phyloP scores from a whole-genome alignment of 2,329 filamentous ascomycete species.

The Fusarium pseudograminearum region DNA sequence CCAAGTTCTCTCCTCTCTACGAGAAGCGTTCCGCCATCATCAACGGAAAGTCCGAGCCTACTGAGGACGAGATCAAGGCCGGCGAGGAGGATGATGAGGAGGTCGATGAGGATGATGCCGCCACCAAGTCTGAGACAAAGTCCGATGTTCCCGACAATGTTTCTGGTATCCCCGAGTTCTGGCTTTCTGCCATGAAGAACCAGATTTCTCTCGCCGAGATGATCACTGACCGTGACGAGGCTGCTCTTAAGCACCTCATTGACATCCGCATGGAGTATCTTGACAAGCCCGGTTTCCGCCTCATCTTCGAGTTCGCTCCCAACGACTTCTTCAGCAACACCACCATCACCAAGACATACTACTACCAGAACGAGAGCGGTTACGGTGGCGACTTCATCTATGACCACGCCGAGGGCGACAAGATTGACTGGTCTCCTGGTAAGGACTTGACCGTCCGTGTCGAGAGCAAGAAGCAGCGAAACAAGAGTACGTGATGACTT shows the following conservation, averaged over 20 bases:
- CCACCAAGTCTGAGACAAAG: constrained; percentile 66
- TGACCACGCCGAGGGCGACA: constrained; percentile 97
- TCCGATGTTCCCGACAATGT: constrained; percentile 67
- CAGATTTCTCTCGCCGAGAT: constrained; percentile 96
- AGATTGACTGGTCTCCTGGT: constrained; percentile 95
- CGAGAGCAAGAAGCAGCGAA: constrained; percentile 99
- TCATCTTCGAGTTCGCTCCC: constrained; percentile 96
- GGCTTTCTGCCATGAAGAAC: constrained; percentile 99
- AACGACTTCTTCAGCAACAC: constrained; percentile 99
- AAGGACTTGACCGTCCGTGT: constrained; percentile 94
- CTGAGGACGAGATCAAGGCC: constrained; percentile 85
- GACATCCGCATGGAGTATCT: constrained; percentile 99
- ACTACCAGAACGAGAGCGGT: constrained; percentile 97
- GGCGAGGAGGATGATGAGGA: constrained; percentile 86
- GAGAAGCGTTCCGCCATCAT: constrained; percentile 93
- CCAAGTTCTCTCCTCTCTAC: constrained; percentile 98
- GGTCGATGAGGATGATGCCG: constrained; percentile 73
- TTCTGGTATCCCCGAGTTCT: constrained; percentile 96
- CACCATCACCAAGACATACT: constrained; percentile 97
- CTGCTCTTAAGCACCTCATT: constrained; percentile 86
- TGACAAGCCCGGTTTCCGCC: constrained; percentile 95
- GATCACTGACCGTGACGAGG: constrained; percentile 98
- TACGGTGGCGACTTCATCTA: constrained; percentile 99
- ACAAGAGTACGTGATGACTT: constrained; percentile 83
- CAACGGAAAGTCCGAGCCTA: constrained; percentile 88